A percentile compares a stretch with the other conserved stretches of the same genome.
Evolutionary conservation across 345 rosid species (phyloP).

Genomic region (Euclidium syriacum): DNA sequence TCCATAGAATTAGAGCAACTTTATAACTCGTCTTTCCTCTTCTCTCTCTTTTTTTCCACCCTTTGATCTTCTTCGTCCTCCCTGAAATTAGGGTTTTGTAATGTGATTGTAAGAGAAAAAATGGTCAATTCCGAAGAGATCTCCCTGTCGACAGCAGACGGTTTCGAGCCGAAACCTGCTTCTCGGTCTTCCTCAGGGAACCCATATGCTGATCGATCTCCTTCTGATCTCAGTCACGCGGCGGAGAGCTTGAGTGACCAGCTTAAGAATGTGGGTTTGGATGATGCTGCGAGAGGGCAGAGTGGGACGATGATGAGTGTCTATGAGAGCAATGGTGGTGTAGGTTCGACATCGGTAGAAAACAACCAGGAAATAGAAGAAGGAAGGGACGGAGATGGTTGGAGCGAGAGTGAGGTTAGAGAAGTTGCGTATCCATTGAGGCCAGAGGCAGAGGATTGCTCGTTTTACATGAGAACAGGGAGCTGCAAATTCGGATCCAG

Average conservation of each 20-base stretch:
- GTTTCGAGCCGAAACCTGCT: constrained; percentile 6
- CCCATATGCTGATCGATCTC: constrained; percentile 17
- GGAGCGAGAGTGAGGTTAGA: constrained; percentile 20
- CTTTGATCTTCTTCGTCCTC: constrained; percentile 15
- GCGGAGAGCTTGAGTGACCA: constrained; percentile 22
- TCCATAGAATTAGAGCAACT: neutral
- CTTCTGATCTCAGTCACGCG: constrained; percentile 34
- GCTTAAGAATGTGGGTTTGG: constrained; percentile 36
- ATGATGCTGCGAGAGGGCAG: neutral
- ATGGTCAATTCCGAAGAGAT: constrained; percentile 1
- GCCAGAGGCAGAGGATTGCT: constrained; percentile 79
- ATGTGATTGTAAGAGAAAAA: constrained; percentile 6
- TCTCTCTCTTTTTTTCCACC: neutral
- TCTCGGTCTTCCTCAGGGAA: constrained; percentile 10
- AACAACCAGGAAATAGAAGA: neutral
- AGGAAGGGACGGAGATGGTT: neutral
- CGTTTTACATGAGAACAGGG: constrained; percentile 76
- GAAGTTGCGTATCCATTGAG: constrained; percentile 52
- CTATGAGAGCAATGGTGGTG: neutral
- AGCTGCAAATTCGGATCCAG: constrained; percentile 72
- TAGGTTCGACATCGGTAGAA: neutral
- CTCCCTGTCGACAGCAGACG: neutral
- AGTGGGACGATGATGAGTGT: neutral
- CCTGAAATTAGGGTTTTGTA: constrained; percentile 26
- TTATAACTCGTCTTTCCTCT: neutral